These are phyloP conservation scores for Prunus salicina DNA, from an alignment of 306 rosid species.

Conservation along the genomic window DNA sequence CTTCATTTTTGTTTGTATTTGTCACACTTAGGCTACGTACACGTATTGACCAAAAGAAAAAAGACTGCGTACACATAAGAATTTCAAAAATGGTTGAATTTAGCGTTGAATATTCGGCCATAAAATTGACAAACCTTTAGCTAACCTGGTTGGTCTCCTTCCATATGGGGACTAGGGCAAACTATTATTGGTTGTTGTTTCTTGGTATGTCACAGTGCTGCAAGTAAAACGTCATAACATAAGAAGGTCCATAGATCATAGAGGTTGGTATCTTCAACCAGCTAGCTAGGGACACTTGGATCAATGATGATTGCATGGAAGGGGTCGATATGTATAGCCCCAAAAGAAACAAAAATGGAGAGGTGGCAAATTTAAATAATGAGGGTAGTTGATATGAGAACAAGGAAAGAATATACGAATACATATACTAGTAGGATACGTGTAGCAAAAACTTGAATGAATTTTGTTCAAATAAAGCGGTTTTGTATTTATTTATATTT, in stretches of 20 bases:
- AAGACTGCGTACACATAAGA: slow-evolving; percentile 11
- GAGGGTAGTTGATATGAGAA: too few relatives aligned
- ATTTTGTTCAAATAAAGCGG: neutral
- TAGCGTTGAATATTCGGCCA: neutral
- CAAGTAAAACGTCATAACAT: neutral
- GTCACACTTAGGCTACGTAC: neutral
- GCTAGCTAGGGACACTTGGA: neutral
- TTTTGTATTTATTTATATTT: too few relatives aligned
- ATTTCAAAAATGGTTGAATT: neutral
- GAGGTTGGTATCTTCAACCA: neutral
- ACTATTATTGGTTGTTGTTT: neutral
- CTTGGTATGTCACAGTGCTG: neutral
- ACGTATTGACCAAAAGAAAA: too few relatives aligned
- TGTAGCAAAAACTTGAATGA: neutral
- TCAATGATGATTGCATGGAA: neutral
- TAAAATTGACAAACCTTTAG: neutral
- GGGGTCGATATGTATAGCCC: neutral
- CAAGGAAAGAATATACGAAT: neutral
- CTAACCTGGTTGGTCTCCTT: neutral
- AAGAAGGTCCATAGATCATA: neutral
- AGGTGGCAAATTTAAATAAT: neutral
- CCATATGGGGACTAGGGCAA: too few relatives aligned
- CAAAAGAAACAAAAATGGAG: neutral
- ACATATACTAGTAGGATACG: neutral
- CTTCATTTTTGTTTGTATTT: neutral